Conservation (phyloP, 305 asterid genomes). For the Fraxinus velutina region DNA sequence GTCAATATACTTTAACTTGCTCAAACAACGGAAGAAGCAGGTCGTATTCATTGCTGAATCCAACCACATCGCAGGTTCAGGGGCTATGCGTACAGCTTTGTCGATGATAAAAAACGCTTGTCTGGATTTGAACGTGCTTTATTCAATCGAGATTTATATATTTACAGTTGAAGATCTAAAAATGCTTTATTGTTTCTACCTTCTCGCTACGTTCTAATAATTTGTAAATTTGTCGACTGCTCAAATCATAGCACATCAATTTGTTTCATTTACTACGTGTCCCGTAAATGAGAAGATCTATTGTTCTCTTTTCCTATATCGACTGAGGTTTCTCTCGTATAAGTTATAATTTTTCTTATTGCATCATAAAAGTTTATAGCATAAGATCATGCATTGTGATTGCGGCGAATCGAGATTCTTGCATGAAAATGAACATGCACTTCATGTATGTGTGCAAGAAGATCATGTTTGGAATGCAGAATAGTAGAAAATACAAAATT, state of each 20-base stretch:
- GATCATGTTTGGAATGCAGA: background rate
- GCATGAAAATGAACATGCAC: background rate
- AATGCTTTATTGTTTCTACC: background rate
- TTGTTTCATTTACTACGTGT: background rate
- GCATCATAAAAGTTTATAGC: background rate
- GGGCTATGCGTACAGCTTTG: conserved; percentile 83
- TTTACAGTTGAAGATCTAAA: conserved; percentile 4
- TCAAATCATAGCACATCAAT: background rate
- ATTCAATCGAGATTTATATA: background rate
- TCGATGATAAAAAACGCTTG: conserved; percentile 32
- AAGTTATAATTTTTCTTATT: background rate
- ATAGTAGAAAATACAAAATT: background rate
- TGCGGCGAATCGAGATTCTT: background rate
- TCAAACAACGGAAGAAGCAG: conserved; percentile 47
- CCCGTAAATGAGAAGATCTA: background rate
- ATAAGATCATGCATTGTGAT: background rate
- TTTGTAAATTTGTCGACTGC: background rate
- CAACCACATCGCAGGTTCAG: conserved; percentile 50
- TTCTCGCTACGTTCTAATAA: background rate
- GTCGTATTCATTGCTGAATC: conserved; percentile 46
- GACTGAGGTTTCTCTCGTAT: background rate
- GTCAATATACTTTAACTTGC: conserved; percentile 47
- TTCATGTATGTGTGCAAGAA: background rate
- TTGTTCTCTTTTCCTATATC: background rate
- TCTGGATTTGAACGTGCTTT: conserved; percentile 1